These are phyloP conservation scores for Penicillium atrosanguineum DNA, from an alignment of 495 filamentous ascomycete species.

Conservation along the genomic window DNA sequence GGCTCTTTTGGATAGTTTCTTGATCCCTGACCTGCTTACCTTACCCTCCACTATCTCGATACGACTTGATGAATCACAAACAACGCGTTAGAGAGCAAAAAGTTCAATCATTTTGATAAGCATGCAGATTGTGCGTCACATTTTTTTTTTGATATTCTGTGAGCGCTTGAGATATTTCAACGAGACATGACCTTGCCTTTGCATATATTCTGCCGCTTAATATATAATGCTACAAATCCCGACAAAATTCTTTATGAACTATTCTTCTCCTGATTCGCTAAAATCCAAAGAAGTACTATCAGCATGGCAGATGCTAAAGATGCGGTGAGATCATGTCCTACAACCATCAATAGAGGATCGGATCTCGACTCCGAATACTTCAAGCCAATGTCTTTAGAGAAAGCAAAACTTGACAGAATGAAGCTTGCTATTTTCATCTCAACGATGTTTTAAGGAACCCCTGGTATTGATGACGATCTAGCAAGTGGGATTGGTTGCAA, in stretches of 20 bases:
- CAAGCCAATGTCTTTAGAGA: not conserved
- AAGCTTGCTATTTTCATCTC: too few relatives aligned
- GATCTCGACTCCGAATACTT: not conserved
- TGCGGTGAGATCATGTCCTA: not conserved
- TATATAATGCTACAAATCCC: slow-evolving; percentile 9
- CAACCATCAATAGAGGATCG: not conserved
- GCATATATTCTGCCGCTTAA: not conserved
- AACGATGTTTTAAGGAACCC: not conserved
- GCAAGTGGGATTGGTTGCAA: not conserved
- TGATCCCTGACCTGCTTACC: not conserved
- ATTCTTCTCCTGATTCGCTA: not conserved
- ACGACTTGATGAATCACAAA: slow-evolving; percentile 16
- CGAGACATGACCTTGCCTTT: slow-evolving; percentile 1
- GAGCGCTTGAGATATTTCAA: not conserved
- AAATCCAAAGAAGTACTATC: not conserved
- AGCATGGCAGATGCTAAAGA: not conserved
- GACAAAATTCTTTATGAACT: not conserved
- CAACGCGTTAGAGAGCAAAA: slow-evolving; percentile 3
- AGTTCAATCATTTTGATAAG: not conserved
- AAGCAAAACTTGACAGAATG: not conserved
- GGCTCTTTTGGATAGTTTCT: not conserved
- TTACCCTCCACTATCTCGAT: not conserved
- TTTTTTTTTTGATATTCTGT: not conserved
- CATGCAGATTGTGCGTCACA: not conserved
- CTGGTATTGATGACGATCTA: not conserved